phyloP scores from a whole-genome alignment of 2,329 filamentous ascomycete genomes.

The Diaporthe vexans region DNA sequence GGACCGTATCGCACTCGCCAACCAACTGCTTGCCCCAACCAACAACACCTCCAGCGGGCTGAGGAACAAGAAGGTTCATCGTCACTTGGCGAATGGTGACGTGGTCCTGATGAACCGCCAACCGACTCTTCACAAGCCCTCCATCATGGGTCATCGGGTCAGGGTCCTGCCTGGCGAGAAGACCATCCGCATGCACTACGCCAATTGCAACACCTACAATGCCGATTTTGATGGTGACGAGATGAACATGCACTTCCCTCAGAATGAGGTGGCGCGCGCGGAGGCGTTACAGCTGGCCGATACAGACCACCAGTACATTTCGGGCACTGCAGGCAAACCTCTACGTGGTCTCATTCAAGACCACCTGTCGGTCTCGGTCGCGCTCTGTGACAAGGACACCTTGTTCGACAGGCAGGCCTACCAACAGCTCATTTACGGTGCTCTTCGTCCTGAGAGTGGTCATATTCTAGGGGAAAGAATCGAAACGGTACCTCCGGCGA shows the following conservation, averaged over 20 bases:
- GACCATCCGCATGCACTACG: slow-evolving; percentile 99
- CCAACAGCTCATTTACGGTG: slow-evolving; percentile 93
- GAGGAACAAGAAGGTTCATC: slow-evolving; percentile 95
- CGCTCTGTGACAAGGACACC: slow-evolving; percentile 90
- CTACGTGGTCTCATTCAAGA: slow-evolving; percentile 97
- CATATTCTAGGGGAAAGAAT: slow-evolving; percentile 89
- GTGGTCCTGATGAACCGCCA: slow-evolving; percentile 99
- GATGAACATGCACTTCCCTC: slow-evolving; percentile 99
- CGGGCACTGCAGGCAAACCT: slow-evolving; percentile 92
- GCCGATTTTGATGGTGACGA: slow-evolving; percentile 99
- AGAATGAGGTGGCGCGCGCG: slow-evolving; percentile 93
- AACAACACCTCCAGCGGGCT: slow-evolving; percentile 80
- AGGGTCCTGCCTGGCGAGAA: slow-evolving; percentile 94
- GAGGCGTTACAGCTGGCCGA: slow-evolving; percentile 95
- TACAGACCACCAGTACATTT: slow-evolving; percentile 97
- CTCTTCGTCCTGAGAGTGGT: slow-evolving; percentile 88
- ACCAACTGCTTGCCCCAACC: slow-evolving; percentile 90
- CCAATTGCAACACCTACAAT: slow-evolving; percentile 99
- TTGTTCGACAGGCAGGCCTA: slow-evolving; percentile 92
- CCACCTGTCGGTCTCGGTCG: slow-evolving; percentile 94
- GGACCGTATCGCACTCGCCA: slow-evolving; percentile 89
- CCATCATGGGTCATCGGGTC: slow-evolving; percentile 98
- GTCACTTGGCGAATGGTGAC: slow-evolving; percentile 96
- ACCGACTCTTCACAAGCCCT: slow-evolving; percentile 97
- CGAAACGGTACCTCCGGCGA: slow-evolving; percentile 82